Evolutionary conservation across 768 basidiomycete genomes (phyloP), one percentile per base, ranked within the genome.

Genomic region (Strobilomyces confusus): DNA sequence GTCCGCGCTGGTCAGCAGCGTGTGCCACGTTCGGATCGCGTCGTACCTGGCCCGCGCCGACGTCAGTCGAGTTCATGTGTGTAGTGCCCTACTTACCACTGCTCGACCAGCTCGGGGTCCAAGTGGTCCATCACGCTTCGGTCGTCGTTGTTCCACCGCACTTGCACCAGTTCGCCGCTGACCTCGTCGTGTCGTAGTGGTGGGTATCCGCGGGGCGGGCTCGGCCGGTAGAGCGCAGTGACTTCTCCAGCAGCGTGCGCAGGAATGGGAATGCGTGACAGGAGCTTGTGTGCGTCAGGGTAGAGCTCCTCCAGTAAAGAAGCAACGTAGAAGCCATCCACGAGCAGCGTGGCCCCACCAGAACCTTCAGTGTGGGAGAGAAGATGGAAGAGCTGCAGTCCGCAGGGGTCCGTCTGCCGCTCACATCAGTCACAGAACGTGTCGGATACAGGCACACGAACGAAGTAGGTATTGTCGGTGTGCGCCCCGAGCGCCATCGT

Each of bases 71-170:
- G 26, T 12, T 26, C 41, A 5, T 26, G n/a, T 43, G 17, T 19
- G 22, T 13, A 19, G 44, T 15, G 13, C 2, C 45, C 47, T 17
- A 13, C 51, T 37, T 59, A 86, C 92, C 93, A 98, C 49, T 79
- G 75, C 62, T 90, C 88, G 11, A 98, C 83, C 55, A 80, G 62
- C 9, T 76, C 75, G 0, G 83, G 73, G 15, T 75, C 72, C 57
- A 92, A 58, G 56, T 77, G 73, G 55, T 74, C 80, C 75, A 98
- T 80, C 3, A 86, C 87, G 53, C 91, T 94, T 48, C 95, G 75
- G 68, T 98, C 95, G 59, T 94, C 89, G 56, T 92, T 95, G 63
- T 98, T 98, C 91, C 94, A 98, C 49, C 95, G 72, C 32, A 98
- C 86, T 55, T 91, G 87, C 5, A 75, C 69, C 0, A 98, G 75